Conservation (phyloP, 2,329 filamentous ascomycete genomes). For the Diplodia corticola region DNA sequence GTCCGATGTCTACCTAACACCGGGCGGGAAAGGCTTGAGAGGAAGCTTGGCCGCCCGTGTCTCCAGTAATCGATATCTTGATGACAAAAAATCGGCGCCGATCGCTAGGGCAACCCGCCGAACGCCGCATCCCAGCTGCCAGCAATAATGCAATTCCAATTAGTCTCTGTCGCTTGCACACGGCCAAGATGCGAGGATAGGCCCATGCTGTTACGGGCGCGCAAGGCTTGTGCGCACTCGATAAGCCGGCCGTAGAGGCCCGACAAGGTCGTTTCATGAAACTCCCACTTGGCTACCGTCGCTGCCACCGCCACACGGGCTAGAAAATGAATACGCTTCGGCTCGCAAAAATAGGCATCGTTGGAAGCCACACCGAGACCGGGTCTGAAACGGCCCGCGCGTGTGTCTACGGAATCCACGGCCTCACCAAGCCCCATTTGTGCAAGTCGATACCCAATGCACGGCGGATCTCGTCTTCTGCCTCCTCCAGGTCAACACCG, state of each 20-base stretch:
- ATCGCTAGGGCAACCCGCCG: neutral
- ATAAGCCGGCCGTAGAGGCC: neutral
- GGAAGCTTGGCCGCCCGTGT: neutral
- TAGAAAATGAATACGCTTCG: neutral
- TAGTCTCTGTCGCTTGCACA: neutral
- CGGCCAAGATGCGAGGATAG: neutral
- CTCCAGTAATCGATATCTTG: neutral
- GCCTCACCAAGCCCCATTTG: neutral
- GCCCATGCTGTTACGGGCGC: constrained; percentile 1
- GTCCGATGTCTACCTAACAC: neutral
- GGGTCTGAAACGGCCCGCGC: neutral
- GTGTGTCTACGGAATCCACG: neutral
- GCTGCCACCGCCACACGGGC: neutral
- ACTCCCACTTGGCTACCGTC: constrained; percentile 5
- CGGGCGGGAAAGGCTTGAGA: neutral
- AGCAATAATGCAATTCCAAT: neutral
- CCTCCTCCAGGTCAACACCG: neutral
- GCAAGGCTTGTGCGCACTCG: neutral
- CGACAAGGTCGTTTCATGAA: constrained; percentile 5
- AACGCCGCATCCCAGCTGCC: neutral
- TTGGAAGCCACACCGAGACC: neutral
- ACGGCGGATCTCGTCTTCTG: neutral
- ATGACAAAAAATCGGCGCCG: neutral
- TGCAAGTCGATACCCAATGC: neutral
- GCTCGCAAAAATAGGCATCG: neutral